These are phyloP conservation scores for Sanghuangporus weigelae DNA, from an alignment of 1,284 basidiomycete species.

Conservation along the genomic window DNA sequence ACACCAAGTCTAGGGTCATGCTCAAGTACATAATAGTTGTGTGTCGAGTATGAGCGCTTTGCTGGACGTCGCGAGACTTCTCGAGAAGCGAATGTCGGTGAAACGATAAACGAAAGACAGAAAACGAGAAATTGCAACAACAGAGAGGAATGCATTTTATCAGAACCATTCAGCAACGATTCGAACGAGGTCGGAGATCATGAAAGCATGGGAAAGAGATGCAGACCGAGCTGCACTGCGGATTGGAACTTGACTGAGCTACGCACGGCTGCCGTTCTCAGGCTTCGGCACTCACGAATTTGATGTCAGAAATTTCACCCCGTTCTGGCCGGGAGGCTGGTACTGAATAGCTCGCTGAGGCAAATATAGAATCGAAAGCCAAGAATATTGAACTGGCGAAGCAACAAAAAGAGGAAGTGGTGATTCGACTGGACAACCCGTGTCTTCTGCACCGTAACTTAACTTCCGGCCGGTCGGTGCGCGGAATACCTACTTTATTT, in stretches of 20 bases:
- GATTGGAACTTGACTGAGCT: neutral
- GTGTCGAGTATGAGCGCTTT: slow-evolving; percentile 65
- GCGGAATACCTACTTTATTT: neutral
- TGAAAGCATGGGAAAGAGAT: slow-evolving; percentile 2
- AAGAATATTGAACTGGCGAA: neutral
- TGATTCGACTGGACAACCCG: neutral
- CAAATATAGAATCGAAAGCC: neutral
- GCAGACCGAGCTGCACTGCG: neutral
- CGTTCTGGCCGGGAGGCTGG: neutral
- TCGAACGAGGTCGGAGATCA: neutral
- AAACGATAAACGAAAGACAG: neutral
- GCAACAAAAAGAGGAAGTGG: neutral
- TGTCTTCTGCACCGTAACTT: too few species aligned
- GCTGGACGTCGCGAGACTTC: slow-evolving; percentile 25
- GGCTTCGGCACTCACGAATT: neutral
- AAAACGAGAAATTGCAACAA: neutral
- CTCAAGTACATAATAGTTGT: slow-evolving; percentile 90
- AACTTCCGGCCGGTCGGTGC: neutral
- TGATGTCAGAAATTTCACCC: neutral
- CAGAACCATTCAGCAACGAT: neutral
- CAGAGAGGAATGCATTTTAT: neutral
- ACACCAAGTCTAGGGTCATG: slow-evolving; percentile 51
- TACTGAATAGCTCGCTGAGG: neutral
- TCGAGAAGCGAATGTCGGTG: neutral
- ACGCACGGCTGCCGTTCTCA: neutral